A percentile compares a stretch with the other conserved stretches of the same genome.
Evolutionary conservation across 352 stramenopile genomes (phyloP).

Genomic region (Phytophthora gonapodyides): DNA sequence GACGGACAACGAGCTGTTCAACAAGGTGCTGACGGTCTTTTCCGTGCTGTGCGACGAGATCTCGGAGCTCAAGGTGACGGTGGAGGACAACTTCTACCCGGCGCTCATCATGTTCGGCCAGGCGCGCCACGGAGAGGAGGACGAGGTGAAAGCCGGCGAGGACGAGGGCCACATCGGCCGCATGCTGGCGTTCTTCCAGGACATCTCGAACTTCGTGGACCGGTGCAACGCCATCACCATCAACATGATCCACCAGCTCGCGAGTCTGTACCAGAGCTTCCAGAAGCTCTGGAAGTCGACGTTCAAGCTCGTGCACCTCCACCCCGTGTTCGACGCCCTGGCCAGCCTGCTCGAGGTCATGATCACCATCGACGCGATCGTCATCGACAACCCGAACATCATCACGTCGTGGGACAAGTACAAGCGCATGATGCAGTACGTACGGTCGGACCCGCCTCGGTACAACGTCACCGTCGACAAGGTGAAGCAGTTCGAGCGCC

Average conservation of each 20-base stretch:
- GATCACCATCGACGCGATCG: conserved; percentile 90
- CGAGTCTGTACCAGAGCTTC: conserved; percentile 86
- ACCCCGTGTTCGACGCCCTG: conserved; percentile 80
- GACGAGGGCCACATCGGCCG: conserved; percentile 86
- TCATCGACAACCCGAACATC: conserved; percentile 89
- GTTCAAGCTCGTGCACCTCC: conserved; percentile 86
- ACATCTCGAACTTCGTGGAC: conserved; percentile 91
- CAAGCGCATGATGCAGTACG: conserved; percentile 92
- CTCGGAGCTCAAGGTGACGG: conserved; percentile 88
- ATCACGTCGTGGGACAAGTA: conserved; percentile 89
- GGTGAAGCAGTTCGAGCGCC: conserved; percentile 85
- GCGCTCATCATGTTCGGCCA: conserved; percentile 91
- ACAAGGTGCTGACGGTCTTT: conserved; percentile 91
- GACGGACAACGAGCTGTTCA: conserved; percentile 90
- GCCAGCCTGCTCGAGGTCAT: conserved; percentile 84
- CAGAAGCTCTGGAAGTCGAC: conserved; percentile 90
- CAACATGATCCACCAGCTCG: conserved; percentile 92
- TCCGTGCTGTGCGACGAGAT: conserved; percentile 91
- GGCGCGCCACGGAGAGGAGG: conserved; percentile 69
- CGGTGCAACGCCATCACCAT: conserved; percentile 88
- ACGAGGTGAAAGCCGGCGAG: conserved; percentile 69
- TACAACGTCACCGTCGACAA: conserved; percentile 87
- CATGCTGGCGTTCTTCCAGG: conserved; percentile 90
- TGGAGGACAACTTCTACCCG: conserved; percentile 90
- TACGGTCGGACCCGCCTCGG: conserved; percentile 75